A percentile compares a stretch with the other conserved stretches of the same genome.
These are phyloP conservation scores for Hypoxylon lienhwacheense DNA, from an alignment of 495 filamentous ascomycete genomes.

Conservation along the genomic window DNA sequence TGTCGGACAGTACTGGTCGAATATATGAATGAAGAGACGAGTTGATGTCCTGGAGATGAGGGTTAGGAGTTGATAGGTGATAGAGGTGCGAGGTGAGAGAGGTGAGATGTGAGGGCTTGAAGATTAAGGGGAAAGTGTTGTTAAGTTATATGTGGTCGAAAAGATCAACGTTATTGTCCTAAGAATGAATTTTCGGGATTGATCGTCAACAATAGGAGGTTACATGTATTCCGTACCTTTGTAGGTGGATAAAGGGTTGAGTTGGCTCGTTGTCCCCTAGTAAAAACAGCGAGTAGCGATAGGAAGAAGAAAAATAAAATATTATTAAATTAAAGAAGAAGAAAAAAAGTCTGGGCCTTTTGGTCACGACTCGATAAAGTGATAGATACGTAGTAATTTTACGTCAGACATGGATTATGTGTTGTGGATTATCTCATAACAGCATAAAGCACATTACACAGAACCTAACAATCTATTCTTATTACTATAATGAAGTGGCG, in stretches of 20 bases:
- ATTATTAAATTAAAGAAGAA: too few relatives aligned
- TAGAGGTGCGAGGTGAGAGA: neutral
- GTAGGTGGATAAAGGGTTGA: conserved; percentile 29
- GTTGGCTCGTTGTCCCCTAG: conserved; percentile 11
- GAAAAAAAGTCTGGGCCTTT: conserved; percentile 17
- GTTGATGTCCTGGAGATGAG: neutral
- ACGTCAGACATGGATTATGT: conserved; percentile 2
- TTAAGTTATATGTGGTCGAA: too few relatives aligned
- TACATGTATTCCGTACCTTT: too few relatives aligned
- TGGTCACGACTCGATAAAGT: conserved; percentile 22
- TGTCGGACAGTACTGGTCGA: conserved; percentile 6
- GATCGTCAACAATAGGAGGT: conserved; percentile 12
- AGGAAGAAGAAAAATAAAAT: conserved; percentile 5
- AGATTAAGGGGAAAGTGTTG: neutral
- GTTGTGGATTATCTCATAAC: too few relatives aligned
- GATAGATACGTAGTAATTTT: conserved; percentile 5
- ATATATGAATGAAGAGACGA: neutral
- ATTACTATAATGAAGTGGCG: conserved; percentile 26
- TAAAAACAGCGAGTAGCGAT: neutral
- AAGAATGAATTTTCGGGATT: conserved; percentile 12
- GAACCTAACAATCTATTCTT: too few relatives aligned
- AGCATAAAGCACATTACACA: too few relatives aligned
- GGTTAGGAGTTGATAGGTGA: neutral
- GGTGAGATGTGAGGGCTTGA: neutral
- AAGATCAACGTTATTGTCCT: conserved; percentile 13